Conservation (phyloP, 805 yeast genomes). For the Candida dendrica region DNA sequence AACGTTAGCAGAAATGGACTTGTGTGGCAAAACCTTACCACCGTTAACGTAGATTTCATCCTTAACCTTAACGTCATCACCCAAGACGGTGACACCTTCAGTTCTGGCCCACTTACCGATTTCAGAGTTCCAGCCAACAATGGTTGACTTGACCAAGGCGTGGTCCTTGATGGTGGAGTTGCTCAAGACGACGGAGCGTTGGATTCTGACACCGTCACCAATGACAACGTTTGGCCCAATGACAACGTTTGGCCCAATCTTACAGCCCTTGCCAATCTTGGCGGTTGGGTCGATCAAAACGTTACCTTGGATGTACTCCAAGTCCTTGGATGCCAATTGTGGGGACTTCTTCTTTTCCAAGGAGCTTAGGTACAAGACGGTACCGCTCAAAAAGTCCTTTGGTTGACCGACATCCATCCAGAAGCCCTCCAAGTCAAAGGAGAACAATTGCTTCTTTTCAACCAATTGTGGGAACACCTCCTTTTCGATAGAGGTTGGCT, state of each 20-base stretch:
- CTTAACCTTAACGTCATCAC: slow-evolving; percentile 97
- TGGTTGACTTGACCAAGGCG: slow-evolving; percentile 95
- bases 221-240: slow-evolving; percentile 94
- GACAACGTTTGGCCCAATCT: slow-evolving; percentile 97
- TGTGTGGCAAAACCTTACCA: slow-evolving; percentile 98
- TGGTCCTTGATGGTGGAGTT: slow-evolving; percentile 93
- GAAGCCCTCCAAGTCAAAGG: slow-evolving; percentile 97
- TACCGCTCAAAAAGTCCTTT: slow-evolving; percentile 97
- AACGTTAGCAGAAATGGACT: slow-evolving; percentile 90
- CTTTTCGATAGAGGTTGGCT: slow-evolving; percentile 98
- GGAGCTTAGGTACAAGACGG: slow-evolving; percentile 84
- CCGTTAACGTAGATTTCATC: slow-evolving; percentile 99
- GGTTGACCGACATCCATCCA: slow-evolving; percentile 99
- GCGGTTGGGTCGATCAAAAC: slow-evolving; percentile 94
- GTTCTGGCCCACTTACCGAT: slow-evolving; percentile 99
- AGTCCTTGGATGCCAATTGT: slow-evolving; percentile 51
- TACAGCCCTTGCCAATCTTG: slow-evolving; percentile 83
- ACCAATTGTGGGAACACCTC: slow-evolving; percentile 98
- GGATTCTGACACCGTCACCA: slow-evolving; percentile 98
- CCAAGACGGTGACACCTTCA: slow-evolving; percentile 95
- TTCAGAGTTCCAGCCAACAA: slow-evolving; percentile 98
- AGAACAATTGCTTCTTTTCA: slow-evolving; percentile 79
- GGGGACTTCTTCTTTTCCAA: slow-evolving; percentile 74
- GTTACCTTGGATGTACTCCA: slow-evolving; percentile 75
- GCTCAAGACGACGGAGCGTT: slow-evolving; percentile 86